Base-by-base conservation (phyloP, 1,139 yeast species). In the Debaryomyces udenii region DNA sequence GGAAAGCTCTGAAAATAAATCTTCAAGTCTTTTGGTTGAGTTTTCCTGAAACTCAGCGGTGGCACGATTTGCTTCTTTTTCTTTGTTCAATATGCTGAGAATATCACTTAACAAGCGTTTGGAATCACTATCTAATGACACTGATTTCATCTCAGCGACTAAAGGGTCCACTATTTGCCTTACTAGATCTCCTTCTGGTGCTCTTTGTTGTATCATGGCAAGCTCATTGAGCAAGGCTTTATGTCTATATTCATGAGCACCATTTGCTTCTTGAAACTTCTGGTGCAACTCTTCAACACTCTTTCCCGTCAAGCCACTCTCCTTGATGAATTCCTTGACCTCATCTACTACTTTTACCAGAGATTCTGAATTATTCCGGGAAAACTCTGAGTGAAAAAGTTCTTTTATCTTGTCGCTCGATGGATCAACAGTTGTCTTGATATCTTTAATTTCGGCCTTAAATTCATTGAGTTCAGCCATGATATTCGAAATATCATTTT, bases 401-500 rank as follows among this genome's bases (percentile, higher is more conserved):
- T 34, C 37, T 9, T 20, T 26, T 15, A 34, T 26, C 11, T 26
- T 34, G 6, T 26, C 30, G 17, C 14, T 34, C 15, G 16, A 15
- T 14, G 6, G 11, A 10, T 26, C n/a, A 13, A 14, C 30, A 4
- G 27, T 9, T 11, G 24, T 27, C 16, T 11, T 30, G 9, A 36
- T 28, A n/a, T 9, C 26, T n/a, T 37, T 26, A 6, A 40, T 27
- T 11, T 27, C 32, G 10, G 35, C 32, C 14, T 30, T 33, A 14
- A 41, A 35, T 18, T 27, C 33, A 4, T 56, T 55, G 11, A 66
- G 49, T 16, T 50, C 48, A 6, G 39, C 46, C 4, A 62, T 37
- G 16, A 66, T 53, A 26, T 52, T 56, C 7, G 53, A 45, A 28
- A 64, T 62, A 42, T 65, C 71, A 23, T 59, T 53, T 42, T 66